Conservation (phyloP, 257 asterid genomes). For the Solanum commersonii region DNA sequence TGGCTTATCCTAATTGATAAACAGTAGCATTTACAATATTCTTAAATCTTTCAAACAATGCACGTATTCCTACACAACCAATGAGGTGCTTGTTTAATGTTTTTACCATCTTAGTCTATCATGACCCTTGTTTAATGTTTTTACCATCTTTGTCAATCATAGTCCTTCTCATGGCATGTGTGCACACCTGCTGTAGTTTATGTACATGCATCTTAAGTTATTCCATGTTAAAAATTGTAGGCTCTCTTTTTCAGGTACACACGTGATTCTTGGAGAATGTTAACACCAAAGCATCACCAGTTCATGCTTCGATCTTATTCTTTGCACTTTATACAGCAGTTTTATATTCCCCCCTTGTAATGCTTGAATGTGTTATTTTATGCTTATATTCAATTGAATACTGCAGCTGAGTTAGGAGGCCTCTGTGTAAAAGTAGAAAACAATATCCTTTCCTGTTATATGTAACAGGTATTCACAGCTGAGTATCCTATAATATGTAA, state of each 20-base stretch:
- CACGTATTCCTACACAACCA: background rate
- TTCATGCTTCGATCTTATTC: background rate
- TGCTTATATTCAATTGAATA: background rate
- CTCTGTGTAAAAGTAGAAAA: background rate
- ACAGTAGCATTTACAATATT: background rate
- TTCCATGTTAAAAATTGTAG: background rate
- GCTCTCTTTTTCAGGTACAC: background rate
- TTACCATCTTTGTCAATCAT: background rate
- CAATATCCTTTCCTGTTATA: background rate
- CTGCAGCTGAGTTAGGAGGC: background rate
- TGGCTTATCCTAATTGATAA: background rate
- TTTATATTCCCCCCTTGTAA: background rate
- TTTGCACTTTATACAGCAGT: background rate
- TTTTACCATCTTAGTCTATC: background rate
- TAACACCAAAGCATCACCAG: background rate
- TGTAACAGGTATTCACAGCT: slow-evolving; percentile 72
- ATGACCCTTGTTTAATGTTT: background rate
- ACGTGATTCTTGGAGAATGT: background rate
- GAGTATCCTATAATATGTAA: slow-evolving; percentile 96
- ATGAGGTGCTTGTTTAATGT: background rate
- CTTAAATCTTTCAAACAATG: background rate
- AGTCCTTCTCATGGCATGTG: background rate
- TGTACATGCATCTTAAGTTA: background rate
- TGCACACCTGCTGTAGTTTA: background rate
- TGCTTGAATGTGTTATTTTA: background rate